Conservation (phyloP, 192 early-diverging fungal genomes). For the Backusella liffmaniae region DNA sequence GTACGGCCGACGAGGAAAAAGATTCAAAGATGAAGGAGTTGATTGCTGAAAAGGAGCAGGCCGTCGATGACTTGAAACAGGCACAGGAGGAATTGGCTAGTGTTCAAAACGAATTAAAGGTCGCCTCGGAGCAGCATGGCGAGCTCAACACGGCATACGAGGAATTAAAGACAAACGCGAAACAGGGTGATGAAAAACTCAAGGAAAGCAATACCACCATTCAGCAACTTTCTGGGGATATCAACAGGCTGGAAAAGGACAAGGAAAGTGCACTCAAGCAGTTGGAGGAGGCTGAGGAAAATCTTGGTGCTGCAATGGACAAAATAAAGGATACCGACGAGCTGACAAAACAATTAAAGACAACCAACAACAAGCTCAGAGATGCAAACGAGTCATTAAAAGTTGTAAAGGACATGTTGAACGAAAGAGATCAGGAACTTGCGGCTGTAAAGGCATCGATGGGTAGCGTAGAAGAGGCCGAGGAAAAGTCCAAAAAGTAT, state of each 20-base stretch:
- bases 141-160: not conserved
- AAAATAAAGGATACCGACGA: slow-evolving; percentile 23
- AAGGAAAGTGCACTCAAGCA: not conserved
- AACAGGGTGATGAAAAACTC: not conserved
- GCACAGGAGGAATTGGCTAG: not conserved
- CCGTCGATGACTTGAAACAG: not conserved
- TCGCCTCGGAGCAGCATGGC: not conserved
- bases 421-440: slow-evolving; percentile 44
- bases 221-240: not conserved
- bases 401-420: slow-evolving; percentile 45
- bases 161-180: not conserved
- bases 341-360: slow-evolving; percentile 15
- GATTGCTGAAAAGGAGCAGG: not conserved
- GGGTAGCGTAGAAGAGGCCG: slow-evolving; percentile 27
- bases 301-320: slow-evolving; percentile 40
- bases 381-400: slow-evolving; percentile 49
- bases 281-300: slow-evolving; percentile 16
- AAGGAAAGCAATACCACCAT: not conserved
- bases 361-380: slow-evolving; percentile 29
- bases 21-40: not conserved
- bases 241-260: not conserved
- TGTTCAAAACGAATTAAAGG: not conserved
- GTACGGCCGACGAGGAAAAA: not conserved
- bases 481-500: slow-evolving; percentile 50
- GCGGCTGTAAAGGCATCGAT: slow-evolving; percentile 10